Conservation (phyloP, 768 basidiomycete genomes). For the Lactarius evosmus region DNA sequence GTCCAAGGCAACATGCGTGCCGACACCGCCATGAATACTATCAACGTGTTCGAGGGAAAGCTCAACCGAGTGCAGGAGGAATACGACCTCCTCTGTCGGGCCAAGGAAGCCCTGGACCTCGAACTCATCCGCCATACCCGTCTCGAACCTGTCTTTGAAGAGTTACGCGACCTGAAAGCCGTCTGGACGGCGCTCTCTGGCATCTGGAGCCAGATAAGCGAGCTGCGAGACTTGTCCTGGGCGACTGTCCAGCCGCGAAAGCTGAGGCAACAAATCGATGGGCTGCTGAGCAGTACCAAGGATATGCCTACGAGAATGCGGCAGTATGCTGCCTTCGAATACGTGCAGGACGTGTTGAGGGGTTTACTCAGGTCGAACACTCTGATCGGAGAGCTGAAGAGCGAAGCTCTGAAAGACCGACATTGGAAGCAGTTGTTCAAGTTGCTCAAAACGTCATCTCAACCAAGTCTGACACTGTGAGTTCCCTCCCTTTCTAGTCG, state of each 20-base stretch:
- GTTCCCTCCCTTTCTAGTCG: slow-evolving; percentile 21
- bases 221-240: slow-evolving; percentile 87
- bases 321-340: slow-evolving; percentile 98
- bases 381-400: slow-evolving; percentile 91
- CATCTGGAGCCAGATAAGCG: slow-evolving; percentile 90
- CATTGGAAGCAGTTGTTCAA: slow-evolving; percentile 99
- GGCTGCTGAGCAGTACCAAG: slow-evolving; percentile 87
- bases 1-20: slow-evolving; percentile 96
- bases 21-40: slow-evolving; percentile 93
- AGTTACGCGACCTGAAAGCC: slow-evolving; percentile 92
- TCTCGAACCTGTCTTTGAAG: slow-evolving; percentile 91
- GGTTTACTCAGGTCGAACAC: slow-evolving; percentile 86
- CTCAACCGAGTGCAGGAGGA: slow-evolving; percentile 88
- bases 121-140: slow-evolving; percentile 88
- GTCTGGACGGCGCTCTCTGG: slow-evolving; percentile 99
- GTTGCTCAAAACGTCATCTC: slow-evolving; percentile 66
- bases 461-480: slow-evolving; percentile 73
- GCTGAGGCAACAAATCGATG: slow-evolving; percentile 89
- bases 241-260: slow-evolving; percentile 92
- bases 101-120: slow-evolving; percentile 95
- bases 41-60: slow-evolving; percentile 93
- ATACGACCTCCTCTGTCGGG: slow-evolving; percentile 91
- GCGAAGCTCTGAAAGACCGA: slow-evolving; percentile 93
- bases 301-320: slow-evolving; percentile 99
- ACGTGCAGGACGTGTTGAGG: slow-evolving; percentile 88